Conservation (phyloP, 2,329 filamentous ascomycete genomes). For the Curvularia spicifera region DNA sequence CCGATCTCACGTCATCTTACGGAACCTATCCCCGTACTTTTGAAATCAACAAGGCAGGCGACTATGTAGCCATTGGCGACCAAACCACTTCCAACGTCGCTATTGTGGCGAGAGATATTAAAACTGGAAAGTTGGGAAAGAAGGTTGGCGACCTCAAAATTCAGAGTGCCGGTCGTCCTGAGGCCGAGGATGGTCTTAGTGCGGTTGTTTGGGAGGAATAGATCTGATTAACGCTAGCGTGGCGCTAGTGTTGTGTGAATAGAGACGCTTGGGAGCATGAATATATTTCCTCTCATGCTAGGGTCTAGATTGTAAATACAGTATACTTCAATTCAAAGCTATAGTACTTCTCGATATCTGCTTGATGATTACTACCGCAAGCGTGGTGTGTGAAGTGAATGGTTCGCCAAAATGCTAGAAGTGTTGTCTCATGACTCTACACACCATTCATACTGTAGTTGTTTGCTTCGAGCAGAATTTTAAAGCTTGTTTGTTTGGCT, state of each 20-base stretch:
- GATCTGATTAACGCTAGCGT: not conserved
- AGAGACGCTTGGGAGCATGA: not conserved
- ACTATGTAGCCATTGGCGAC: slow-evolving; percentile 41
- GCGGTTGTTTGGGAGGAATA: slow-evolving; percentile 47
- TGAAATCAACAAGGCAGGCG: slow-evolving; percentile 43
- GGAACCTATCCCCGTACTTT: slow-evolving; percentile 47
- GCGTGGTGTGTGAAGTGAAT: not conserved
- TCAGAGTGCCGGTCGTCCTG: slow-evolving; percentile 31
- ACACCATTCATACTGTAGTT: not conserved
- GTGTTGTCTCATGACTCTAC: not conserved
- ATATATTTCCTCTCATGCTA: not conserved
- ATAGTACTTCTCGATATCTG: not conserved
- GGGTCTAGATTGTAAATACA: not conserved
- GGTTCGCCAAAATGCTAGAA: not conserved
- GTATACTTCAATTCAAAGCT: not conserved
- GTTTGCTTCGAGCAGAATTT: not conserved
- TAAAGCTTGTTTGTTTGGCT: not conserved
- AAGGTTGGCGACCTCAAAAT: slow-evolving; percentile 37
- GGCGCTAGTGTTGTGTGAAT: no score
- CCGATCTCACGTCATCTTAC: slow-evolving; percentile 39
- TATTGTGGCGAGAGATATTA: slow-evolving; percentile 37
- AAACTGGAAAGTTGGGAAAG: slow-evolving; percentile 37
- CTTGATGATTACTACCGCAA: not conserved
- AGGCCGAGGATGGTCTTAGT: slow-evolving; percentile 44
- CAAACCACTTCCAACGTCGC: slow-evolving; percentile 44